Evolutionary conservation across 78 protist species (phyloP).

Genomic region (Thecamonas trahens): DNA sequence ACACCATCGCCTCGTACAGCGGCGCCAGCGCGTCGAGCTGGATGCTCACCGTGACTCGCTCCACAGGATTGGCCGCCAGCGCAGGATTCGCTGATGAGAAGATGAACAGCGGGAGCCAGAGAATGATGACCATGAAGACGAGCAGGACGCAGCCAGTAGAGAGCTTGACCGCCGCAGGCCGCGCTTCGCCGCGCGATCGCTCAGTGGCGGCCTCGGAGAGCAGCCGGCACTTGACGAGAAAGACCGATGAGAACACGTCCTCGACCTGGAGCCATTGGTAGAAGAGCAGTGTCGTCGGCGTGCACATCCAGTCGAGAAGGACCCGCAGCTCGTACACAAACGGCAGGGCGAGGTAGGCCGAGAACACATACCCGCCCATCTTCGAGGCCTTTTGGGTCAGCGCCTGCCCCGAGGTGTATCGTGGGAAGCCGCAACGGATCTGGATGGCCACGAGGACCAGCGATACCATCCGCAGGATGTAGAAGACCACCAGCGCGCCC

Average conservation of each 20-base stretch:
- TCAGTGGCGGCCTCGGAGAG: background rate
- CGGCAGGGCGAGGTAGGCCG: constrained; percentile 53
- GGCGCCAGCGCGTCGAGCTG: too few species aligned
- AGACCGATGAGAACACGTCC: constrained; percentile 23
- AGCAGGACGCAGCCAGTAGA: constrained; percentile 40
- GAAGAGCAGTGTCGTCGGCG: constrained; percentile 55
- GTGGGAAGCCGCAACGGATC: constrained; percentile 37
- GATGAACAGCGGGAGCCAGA: constrained; percentile 64
- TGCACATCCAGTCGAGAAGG: constrained; percentile 70
- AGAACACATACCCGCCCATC: background rate
- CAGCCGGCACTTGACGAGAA: background rate
- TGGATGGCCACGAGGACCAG: constrained; percentile 29
- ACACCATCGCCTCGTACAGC: too few species aligned
- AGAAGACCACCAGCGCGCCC: too few species aligned
- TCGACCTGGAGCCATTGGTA: constrained; percentile 64
- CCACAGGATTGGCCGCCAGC: too few species aligned
- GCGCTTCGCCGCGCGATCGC: background rate
- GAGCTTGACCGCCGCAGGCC: constrained; percentile 10
- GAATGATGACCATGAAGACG: constrained; percentile 31
- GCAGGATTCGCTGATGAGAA: too few species aligned
- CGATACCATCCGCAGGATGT: constrained; percentile 20
- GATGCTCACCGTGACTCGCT: too few species aligned
- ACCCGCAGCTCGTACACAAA: constrained; percentile 65
- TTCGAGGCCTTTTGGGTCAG: too few species aligned
- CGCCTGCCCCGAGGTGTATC: too few species aligned